Base-by-base conservation (phyloP, 768 basidiomycete genomes). In the Lactarius tabidus region DNA sequence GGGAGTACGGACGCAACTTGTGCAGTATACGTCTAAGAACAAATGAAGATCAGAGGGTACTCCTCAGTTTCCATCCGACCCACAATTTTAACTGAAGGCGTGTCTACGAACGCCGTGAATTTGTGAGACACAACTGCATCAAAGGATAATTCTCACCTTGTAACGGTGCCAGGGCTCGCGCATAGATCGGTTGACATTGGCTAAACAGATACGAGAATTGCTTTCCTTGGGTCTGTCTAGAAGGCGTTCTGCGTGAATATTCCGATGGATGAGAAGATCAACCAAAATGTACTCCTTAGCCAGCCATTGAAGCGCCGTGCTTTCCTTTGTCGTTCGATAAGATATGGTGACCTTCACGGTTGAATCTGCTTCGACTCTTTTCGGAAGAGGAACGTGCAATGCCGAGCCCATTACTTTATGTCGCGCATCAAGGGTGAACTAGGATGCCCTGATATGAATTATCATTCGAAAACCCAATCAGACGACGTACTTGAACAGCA, bases 121-220 rank as follows among this genome's bases (percentile, higher is more conserved):
- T 9, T 18, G 35, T 26, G 33, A 18, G 26, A 31, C 26, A 20
- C 14, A 20, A 51, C 20, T 9, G 35, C 39, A 20, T 29, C 14
- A 15, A 41, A 45, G 31, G 10, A 9, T 12, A n/a, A n/a, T 20
- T 64, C 67, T 53, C 48, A 85, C 89, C 89, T 82, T 95, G 93
- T 63, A 93, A 72, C 2, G 94, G 95, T 0, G 84, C 82, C 48
- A 96, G 75, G 3, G 87, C 82, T 33, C 95, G 85, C 2, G 90
- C 90, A 72, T 95, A 89, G 69, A 95, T 96, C 3, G 95, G 92
- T 69, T 97, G 94, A 71, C 90, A 92, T 71, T 97, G 95, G 65
- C 91, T 93, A 79, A 95, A 98, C 18, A 98, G 75, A 76, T 90
- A 97, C 0, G 92, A 88, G 73, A 90, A 89, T 23, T 79, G 77